phyloP scores from a whole-genome alignment of 192 early-diverging fungal genomes.

The Allomyces macrogynus region DNA sequence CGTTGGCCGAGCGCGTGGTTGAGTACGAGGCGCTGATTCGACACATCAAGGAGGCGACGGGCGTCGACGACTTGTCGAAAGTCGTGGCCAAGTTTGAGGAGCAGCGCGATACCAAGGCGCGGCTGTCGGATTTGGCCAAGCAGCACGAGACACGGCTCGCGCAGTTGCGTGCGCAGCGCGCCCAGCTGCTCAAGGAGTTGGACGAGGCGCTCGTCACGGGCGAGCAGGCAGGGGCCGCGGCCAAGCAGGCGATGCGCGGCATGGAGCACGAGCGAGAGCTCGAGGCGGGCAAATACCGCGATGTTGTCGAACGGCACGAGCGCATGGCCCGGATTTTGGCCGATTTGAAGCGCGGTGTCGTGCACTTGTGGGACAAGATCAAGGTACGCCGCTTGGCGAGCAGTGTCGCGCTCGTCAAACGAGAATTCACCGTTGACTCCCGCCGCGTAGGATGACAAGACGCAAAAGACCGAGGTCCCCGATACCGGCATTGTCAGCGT shows the following conservation, averaged over 20 bases:
- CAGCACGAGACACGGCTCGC: constrained; percentile 23
- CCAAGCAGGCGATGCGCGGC: constrained; percentile 22
- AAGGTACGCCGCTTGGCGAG: constrained; percentile 12
- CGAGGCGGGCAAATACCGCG: constrained; percentile 14
- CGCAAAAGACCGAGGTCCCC: not conserved
- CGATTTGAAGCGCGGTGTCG: constrained; percentile 27
- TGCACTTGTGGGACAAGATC: constrained; percentile 35
- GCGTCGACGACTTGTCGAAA: constrained; percentile 34
- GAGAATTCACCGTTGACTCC: too few species aligned
- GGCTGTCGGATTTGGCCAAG: constrained; percentile 22
- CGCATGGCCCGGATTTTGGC: constrained; percentile 21
- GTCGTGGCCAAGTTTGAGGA: constrained; percentile 38
- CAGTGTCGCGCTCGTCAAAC: too few species aligned
- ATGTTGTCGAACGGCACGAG: constrained; percentile 26
- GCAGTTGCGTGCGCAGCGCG: constrained; percentile 24
- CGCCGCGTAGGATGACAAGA: not conserved
- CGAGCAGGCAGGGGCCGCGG: constrained; percentile 17
- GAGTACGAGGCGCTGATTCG: constrained; percentile 41
- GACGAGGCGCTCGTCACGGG: constrained; percentile 28
- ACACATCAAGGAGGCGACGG: constrained; percentile 39
- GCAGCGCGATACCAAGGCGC: constrained; percentile 34
- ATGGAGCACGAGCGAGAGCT: constrained; percentile 25
- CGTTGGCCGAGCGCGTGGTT: constrained; percentile 16
- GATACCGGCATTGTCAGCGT: not conserved
- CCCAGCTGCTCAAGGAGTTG: constrained; percentile 15